Base-by-base conservation (phyloP, 2,329 filamentous ascomycete species). In the Calonectria pseudoturangicola region DNA sequence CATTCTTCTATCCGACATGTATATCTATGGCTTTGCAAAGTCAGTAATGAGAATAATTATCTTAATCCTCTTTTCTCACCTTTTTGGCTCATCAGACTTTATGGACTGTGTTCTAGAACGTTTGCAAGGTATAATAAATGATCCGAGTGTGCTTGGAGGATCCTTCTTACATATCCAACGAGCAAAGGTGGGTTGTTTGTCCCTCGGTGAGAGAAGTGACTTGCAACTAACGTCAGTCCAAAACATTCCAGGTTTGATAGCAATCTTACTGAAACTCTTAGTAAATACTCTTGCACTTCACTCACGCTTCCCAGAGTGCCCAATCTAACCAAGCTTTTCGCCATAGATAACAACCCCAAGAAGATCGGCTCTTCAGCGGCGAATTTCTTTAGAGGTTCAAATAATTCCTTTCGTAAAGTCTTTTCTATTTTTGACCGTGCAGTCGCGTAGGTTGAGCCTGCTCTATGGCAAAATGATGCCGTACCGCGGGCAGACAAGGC, bases 201-300 rank as follows among this genome's bases (percentile, higher is more conserved):
- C n/a, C 25, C 21, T 7, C n/a, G 18, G 43, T 48, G 10, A 48
- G 25, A 25, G 18, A 4, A 48, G 45, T 25, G 21, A 48, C 8
- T 48, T 25, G n/a, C 9, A 48, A 25, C 8, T 9, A 8, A 36
- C 33, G 7, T 12, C n/a, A 8, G 45, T 25, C 45, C 12, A 48
- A n/a, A 48, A 48, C 45, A 48, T 48, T 48, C 45, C 45, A 25
- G 9, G n/a, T n/a, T n/a, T n/a, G n/a, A n/a, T n/a, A n/a, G n/a
- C n/a, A n/a, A 25, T 13, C 2, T 25, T 21, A 2, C 7, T 48
- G 8, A 4, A 25, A 21, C 16, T 25, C n/a, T 48, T 13, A 13
- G 10, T 12, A 47, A 7, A 47, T n/a, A 48, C 8, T 13, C 7
- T 25, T 2, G 45, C 6, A 25, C 5, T 48, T 25, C n/a, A 21